Percentiles rank a stretch among this genome's conserved stretches.
Evolutionary conservation across 2,329 filamentous ascomycete genomes (phyloP).

Genomic region (Claviceps fusiformis): DNA sequence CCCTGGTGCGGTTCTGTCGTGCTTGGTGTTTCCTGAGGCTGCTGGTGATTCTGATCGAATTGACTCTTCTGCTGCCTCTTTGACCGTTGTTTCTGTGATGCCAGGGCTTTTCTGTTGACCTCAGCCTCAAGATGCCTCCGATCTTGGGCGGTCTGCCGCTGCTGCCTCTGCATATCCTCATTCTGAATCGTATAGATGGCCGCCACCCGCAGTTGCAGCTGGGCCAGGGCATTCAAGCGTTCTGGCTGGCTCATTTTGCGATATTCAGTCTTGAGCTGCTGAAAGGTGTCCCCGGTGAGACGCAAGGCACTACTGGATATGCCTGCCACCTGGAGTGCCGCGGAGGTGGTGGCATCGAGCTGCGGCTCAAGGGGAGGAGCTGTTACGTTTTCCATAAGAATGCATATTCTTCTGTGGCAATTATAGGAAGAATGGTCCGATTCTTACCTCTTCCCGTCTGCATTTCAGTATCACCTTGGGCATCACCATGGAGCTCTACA

Average conservation of each 20-base stretch:
- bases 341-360: conserved; percentile 23
- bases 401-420: neutral
- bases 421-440: neutral
- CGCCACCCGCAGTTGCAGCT: conserved; percentile 28
- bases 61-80: conserved; percentile 9
- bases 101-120: conserved; percentile 15
- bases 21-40: conserved; percentile 1
- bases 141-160: conserved; percentile 24
- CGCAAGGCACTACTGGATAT: conserved; percentile 24
- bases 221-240: conserved; percentile 24
- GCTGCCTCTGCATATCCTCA: conserved; percentile 27
- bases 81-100: conserved; percentile 14
- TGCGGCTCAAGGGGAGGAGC: neutral
- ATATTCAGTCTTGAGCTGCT: conserved; percentile 28
- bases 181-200: conserved; percentile 32
- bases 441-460: conserved; percentile 10
- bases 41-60: neutral
- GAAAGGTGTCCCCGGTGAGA: conserved; percentile 29
- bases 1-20: conserved; percentile 5
- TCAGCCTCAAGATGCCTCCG: conserved; percentile 26
- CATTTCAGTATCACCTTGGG: conserved; percentile 18
- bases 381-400: neutral
- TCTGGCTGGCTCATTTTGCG: conserved; percentile 28
- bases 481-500: conserved; percentile 16
- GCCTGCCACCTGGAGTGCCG: conserved; percentile 26